Percentiles rank a stretch among this genome's conserved stretches.
Conservation (phyloP, 177 flowering plant genomes). For the Vitis hybrid region DNA sequence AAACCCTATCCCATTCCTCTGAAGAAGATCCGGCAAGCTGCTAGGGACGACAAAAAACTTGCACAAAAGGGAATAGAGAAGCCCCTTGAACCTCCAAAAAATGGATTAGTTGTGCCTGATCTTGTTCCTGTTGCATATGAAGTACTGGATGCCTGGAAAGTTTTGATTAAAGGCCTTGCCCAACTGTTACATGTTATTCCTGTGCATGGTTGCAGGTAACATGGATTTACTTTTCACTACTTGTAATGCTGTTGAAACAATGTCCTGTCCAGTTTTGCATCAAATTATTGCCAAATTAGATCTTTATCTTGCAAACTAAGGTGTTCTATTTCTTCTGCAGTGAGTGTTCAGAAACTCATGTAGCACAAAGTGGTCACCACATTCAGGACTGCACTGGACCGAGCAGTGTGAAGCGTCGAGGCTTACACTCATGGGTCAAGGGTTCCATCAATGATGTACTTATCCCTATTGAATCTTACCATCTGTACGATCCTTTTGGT, state of each 20-base stretch:
- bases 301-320: too few species aligned
- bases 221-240: background rate
- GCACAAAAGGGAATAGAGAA: conserved; percentile 82
- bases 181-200: conserved; percentile 84
- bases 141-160: conserved; percentile 85
- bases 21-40: conserved; percentile 53
- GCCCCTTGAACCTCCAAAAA: conserved; percentile 82
- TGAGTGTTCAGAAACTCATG: conserved; percentile 81
- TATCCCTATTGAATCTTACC: conserved; percentile 84
- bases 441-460: conserved; percentile 84
- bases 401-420: conserved; percentile 40
- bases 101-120: conserved; percentile 78
- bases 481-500: conserved; percentile 92
- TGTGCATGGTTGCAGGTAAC: conserved; percentile 86
- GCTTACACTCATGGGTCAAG: conserved; percentile 80
- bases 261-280: background rate
- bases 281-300: too few species aligned
- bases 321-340: conserved; percentile 35
- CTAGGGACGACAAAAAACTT: conserved; percentile 69
- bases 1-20: conserved; percentile 87
- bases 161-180: conserved; percentile 73
- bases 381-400: conserved; percentile 75
- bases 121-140: conserved; percentile 83
- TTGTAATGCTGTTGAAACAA: background rate
- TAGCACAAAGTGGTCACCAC: conserved; percentile 62